phyloP scores from a whole-genome alignment of 2,329 filamentous ascomycete species.

The Incumbomyces lentus region DNA sequence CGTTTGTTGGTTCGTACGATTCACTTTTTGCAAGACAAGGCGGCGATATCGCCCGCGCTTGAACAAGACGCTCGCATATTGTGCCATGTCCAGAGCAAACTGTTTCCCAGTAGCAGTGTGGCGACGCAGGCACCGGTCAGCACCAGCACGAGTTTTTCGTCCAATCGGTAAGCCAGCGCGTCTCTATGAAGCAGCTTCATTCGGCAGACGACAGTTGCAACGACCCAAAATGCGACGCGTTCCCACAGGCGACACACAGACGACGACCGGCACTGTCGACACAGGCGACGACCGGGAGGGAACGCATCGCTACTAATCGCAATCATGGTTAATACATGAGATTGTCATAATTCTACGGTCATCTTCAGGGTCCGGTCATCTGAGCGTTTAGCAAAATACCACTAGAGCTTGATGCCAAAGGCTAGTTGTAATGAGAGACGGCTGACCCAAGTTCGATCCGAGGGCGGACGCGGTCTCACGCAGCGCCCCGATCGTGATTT shows the following conservation, averaged over 20 bases:
- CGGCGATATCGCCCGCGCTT: slow-evolving; percentile 65
- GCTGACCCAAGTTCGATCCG: not conserved
- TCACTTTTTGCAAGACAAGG: slow-evolving; percentile 58
- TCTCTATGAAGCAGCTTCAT: too few species aligned
- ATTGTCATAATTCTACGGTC: not conserved
- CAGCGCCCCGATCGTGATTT: not conserved
- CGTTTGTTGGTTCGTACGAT: slow-evolving; percentile 64
- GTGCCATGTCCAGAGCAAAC: slow-evolving; percentile 36
- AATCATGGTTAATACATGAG: too few species aligned
- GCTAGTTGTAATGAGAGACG: slow-evolving; percentile 1
- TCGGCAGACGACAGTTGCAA: too few species aligned
- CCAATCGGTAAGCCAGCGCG: slow-evolving; percentile 1
- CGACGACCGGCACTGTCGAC: too few species aligned
- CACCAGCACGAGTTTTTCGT: slow-evolving; percentile 2
- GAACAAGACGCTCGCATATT: slow-evolving; percentile 66
- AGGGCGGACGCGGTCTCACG: not conserved
- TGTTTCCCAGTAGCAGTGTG: slow-evolving; percentile 23
- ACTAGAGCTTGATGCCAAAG: not conserved
- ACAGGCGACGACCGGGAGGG: too few species aligned
- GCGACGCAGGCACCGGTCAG: not conserved
- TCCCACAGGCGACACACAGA: too few species aligned
- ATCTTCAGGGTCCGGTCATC: not conserved
- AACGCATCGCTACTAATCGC: too few species aligned
- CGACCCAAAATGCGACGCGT: too few species aligned
- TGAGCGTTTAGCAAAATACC: not conserved